phyloP scores from a whole-genome alignment of 352 stramenopile genomes.

The Phytophthora megakarya region DNA sequence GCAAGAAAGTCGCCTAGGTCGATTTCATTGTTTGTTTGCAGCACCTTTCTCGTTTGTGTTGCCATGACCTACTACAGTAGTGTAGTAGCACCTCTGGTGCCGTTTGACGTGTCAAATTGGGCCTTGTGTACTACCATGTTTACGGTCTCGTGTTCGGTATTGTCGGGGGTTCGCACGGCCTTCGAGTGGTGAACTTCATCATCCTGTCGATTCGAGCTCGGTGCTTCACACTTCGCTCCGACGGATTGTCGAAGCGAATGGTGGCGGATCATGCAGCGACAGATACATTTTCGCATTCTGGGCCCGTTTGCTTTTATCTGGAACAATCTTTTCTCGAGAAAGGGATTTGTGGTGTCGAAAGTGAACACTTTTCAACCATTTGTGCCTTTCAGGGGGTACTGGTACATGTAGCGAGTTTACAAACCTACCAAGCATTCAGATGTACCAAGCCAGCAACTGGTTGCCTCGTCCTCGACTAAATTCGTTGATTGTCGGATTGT shows the following conservation, averaged over 20 bases:
- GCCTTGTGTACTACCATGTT: constrained; percentile 29
- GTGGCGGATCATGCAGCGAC: background rate
- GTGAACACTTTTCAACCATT: constrained; percentile 31
- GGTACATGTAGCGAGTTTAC: constrained; percentile 21
- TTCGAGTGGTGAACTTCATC: constrained; percentile 29
- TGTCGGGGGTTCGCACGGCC: constrained; percentile 30
- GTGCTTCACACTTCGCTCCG: constrained; percentile 29
- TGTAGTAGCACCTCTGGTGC: constrained; percentile 36
- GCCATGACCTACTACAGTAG: constrained; percentile 33
- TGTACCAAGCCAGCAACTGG: constrained; percentile 31
- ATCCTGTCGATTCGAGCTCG: constrained; percentile 21
- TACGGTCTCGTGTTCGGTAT: constrained; percentile 33
- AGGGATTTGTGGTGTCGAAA: constrained; percentile 33
- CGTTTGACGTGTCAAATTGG: constrained; percentile 40
- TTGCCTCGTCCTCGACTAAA: constrained; percentile 16
- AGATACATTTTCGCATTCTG: background rate
- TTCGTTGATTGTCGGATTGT: constrained; percentile 15
- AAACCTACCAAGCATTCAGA: constrained; percentile 40
- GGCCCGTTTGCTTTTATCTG: background rate
- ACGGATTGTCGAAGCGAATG: background rate
- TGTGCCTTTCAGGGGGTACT: constrained; percentile 27
- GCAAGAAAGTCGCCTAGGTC: constrained; percentile 13
- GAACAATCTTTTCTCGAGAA: constrained; percentile 15
- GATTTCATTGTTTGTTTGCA: constrained; percentile 36
- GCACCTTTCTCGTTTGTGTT: constrained; percentile 26